phyloP scores from a whole-genome alignment of 306 rosid genomes.

The Parietaria judaica region DNA sequence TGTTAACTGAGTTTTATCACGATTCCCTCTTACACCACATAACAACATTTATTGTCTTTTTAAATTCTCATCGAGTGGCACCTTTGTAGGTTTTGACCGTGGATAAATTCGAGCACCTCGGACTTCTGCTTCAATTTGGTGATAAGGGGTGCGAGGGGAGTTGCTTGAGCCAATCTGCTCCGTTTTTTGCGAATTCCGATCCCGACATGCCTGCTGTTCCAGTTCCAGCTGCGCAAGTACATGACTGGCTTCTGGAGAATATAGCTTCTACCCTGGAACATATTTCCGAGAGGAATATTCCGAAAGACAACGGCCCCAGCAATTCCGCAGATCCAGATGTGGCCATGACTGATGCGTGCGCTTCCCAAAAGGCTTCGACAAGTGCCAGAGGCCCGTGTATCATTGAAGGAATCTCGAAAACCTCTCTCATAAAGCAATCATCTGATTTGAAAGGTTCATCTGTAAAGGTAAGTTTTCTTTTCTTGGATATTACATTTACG shows the following conservation, averaged over 20 bases:
- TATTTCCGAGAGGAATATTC: slow-evolving; percentile 70
- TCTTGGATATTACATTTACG: background rate
- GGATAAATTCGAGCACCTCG: slow-evolving; percentile 92
- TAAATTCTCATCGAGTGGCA: slow-evolving; percentile 22
- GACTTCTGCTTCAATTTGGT: slow-evolving; percentile 81
- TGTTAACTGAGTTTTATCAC: background rate
- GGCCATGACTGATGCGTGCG: slow-evolving; percentile 87
- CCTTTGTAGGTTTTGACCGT: slow-evolving; percentile 73
- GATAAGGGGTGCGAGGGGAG: slow-evolving; percentile 72
- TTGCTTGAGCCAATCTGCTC: slow-evolving; percentile 75
- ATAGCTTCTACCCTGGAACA: slow-evolving; percentile 75
- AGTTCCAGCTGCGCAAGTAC: slow-evolving; percentile 80
- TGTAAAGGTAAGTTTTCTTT: slow-evolving; percentile 59
- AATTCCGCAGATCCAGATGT: slow-evolving; percentile 82
- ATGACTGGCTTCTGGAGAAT: slow-evolving; percentile 75
- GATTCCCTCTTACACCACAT: background rate
- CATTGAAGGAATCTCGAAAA: slow-evolving; percentile 90
- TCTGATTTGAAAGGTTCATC: slow-evolving; percentile 85
- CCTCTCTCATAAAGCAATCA: slow-evolving; percentile 76
- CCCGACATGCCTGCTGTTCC: slow-evolving; percentile 99
- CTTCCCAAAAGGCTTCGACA: slow-evolving; percentile 48
- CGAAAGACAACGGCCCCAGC: slow-evolving; percentile 76
- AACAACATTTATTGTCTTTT: background rate
- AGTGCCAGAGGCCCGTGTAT: slow-evolving; percentile 66
- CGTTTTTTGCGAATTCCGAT: slow-evolving; percentile 95